Evolutionary conservation across 2,329 filamentous ascomycete species (phyloP).

Genomic region (Shiraia bambusicola): DNA sequence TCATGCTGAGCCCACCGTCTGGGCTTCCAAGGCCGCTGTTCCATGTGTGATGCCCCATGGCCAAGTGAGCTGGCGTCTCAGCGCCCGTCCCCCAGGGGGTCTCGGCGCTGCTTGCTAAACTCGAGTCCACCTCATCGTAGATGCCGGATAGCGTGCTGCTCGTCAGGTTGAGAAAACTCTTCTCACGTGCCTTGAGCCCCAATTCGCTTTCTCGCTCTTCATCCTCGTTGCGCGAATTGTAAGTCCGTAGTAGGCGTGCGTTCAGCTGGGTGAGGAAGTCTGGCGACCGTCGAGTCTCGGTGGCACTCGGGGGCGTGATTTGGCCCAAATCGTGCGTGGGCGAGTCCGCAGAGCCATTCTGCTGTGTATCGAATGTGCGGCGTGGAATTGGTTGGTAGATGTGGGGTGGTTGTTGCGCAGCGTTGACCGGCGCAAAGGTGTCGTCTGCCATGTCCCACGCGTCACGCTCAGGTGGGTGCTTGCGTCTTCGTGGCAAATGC

Average conservation of each 20-base stretch:
- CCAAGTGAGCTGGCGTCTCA: conserved; percentile 59
- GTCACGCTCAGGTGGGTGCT: not conserved
- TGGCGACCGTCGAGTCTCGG: conserved; percentile 26
- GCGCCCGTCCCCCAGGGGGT: conserved; percentile 80
- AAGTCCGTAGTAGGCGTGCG: conserved; percentile 36
- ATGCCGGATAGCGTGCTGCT: conserved; percentile 90
- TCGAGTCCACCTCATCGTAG: conserved; percentile 57
- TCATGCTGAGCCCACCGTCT: conserved; percentile 30
- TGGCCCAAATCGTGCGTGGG: conserved; percentile 25
- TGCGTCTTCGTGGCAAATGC: conserved; percentile 6
- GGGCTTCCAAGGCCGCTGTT: conserved; percentile 29
- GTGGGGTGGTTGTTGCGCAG: conserved; percentile 29
- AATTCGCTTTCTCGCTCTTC: conserved; percentile 17
- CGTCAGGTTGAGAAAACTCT: conserved; percentile 82
- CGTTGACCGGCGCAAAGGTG: conserved; percentile 20
- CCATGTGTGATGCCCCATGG: conserved; percentile 17
- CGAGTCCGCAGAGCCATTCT: conserved; percentile 29
- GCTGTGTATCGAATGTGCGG: conserved; percentile 31
- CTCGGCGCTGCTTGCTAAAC: conserved; percentile 54
- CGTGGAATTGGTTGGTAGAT: conserved; percentile 44
- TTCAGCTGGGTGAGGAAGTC: conserved; percentile 44
- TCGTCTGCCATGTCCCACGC: conserved; percentile 32
- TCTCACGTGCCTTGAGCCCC: conserved; percentile 58
- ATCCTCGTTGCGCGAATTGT: conserved; percentile 28
- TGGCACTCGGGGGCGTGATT: conserved; percentile 20